A percentile compares a stretch with the other conserved stretches of the same genome.
Conservation (phyloP, 495 filamentous ascomycete species). For the Penicillium herquei region DNA sequence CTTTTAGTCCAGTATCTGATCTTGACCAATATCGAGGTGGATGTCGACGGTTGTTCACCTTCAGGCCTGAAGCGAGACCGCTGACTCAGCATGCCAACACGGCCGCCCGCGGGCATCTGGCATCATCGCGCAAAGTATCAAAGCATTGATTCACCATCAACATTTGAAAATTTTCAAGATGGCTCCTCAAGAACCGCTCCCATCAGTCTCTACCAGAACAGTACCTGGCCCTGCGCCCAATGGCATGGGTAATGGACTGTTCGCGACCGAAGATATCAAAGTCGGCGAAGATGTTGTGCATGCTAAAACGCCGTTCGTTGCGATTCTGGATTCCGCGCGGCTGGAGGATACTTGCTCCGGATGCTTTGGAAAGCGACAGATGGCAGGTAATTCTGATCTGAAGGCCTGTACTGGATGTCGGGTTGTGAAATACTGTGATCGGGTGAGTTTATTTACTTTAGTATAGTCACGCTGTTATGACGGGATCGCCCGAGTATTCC, state of each 20-base stretch:
- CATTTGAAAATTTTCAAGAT: constrained; percentile 15
- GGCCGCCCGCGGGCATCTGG: not conserved
- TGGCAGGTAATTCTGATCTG: constrained; percentile 30
- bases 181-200: constrained; percentile 17
- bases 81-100: constrained; percentile 12
- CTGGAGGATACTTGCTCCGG: constrained; percentile 45
- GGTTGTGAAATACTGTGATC: constrained; percentile 63
- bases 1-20: too few relatives aligned
- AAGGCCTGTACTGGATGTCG: constrained; percentile 62
- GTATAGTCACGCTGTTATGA: not conserved
- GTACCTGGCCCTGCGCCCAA: constrained; percentile 23
- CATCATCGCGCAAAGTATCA: too few relatives aligned
- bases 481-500: too few relatives aligned
- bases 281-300: constrained; percentile 39
- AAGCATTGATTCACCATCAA: not conserved
- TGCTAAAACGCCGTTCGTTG: constrained; percentile 39
- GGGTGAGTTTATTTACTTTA: constrained; percentile 40
- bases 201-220: constrained; percentile 29
- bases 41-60: too few relatives aligned
- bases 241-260: constrained; percentile 43
- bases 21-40: too few relatives aligned
- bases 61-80: not conserved
- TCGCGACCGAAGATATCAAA: constrained; percentile 34
- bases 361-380: constrained; percentile 38
- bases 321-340: constrained; percentile 41